Base-by-base conservation (phyloP, 352 stramenopile species). In the Phytophthora tentaculata region DNA sequence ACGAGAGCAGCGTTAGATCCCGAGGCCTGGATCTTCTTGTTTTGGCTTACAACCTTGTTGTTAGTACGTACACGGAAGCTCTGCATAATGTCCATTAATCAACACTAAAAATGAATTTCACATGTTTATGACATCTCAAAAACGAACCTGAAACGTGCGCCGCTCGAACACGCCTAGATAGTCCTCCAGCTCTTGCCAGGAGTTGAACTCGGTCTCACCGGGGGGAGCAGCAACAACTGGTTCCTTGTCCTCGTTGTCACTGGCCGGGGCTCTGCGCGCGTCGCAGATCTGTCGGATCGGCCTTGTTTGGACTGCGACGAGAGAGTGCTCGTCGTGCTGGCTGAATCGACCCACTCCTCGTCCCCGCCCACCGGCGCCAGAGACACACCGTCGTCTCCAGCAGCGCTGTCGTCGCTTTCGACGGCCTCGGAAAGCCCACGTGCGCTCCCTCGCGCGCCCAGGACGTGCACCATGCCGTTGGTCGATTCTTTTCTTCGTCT, bases 31-130 rank as follows among this genome's bases (percentile, higher is more conserved):
- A 65, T 7, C 16, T 54, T 65, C 26, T 64, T 65, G 26, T 65
- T 70, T 3, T 32, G 32, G 10, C 6, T 39, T 39, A 14, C 10
- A 14, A 39, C 10, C 10, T 39, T 10, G 32, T 39, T 39, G 32
- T 14, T 39, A 10, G 32, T 64, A 6, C 48, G 62, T 3, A 65
- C 39, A 2, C 48, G 37, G n/a, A 65, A 60, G n/a, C 39, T 50
- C 39, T 64, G 35, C 2, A 39, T 8, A 32, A 32, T 32, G 28
- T 32, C 28, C 28, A 32, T 32, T 8, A 8, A 32, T 32, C 28
- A 32, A 32, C 28, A 32, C 5, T 32, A 9, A 32, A 9, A 32
- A 32, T 32, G 9, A 32, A 32, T 9, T 32, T 32, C 12, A 49
- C 14, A 29, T 32, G 28, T 32, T 32, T 9, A 32, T 32, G 17